Evolutionary conservation across 805 yeast genomes (phyloP).

Genomic region (Monosporozyma unispora): DNA sequence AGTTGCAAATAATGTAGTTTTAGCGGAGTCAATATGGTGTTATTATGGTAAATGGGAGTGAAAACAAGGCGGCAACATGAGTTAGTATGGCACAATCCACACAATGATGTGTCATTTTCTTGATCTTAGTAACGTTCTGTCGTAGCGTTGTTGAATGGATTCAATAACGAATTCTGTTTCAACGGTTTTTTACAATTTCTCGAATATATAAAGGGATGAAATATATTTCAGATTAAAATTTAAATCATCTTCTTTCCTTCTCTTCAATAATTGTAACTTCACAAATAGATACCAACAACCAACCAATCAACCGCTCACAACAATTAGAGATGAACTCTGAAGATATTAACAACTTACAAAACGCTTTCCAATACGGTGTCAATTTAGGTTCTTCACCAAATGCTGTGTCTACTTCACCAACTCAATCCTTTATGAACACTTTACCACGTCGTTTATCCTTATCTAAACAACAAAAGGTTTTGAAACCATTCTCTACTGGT

Average conservation of each 20-base stretch:
- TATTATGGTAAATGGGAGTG: neutral
- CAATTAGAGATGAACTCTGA: conserved; percentile 75
- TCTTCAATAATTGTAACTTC: too few species aligned
- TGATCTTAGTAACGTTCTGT: too few species aligned
- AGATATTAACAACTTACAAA: conserved; percentile 48
- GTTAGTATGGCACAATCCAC: too few species aligned
- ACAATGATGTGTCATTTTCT: neutral
- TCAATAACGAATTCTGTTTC: too few species aligned
- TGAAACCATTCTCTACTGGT: conserved; percentile 92
- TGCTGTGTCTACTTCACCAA: conserved; percentile 77
- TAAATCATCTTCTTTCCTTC: neutral
- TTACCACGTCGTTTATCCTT: conserved; percentile 38
- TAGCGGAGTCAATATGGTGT: neutral
- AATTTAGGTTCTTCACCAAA: conserved; percentile 47
- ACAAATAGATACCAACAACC: neutral
- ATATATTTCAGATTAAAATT: too few species aligned
- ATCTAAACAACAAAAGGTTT: conserved; percentile 50
- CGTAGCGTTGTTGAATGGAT: too few species aligned
- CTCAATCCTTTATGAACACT: conserved; percentile 54
- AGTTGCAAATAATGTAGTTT: too few species aligned
- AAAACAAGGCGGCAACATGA: neutral
- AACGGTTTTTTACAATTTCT: too few species aligned
- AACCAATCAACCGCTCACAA: conserved; percentile 1
- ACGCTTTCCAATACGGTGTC: conserved; percentile 48
- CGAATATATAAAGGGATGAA: neutral